Conservation (phyloP, 148 eudicot species). For the Nyssa sinensis region DNA sequence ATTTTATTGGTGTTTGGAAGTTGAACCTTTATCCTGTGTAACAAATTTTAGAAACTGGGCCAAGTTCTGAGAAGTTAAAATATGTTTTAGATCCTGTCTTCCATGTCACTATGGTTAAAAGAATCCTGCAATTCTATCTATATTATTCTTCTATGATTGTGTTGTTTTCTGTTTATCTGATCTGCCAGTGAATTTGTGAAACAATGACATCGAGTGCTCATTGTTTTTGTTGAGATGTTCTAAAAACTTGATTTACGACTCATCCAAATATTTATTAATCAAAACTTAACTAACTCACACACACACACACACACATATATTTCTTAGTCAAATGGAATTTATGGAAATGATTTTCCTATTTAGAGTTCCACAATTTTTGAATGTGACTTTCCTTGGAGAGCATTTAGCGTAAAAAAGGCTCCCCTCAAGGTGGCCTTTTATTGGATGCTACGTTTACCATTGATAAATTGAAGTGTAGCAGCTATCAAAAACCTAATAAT, state of each 20-base stretch:
- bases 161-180: background rate
- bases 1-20: slow-evolving; percentile 1
- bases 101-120: background rate
- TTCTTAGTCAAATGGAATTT: background rate
- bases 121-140: background rate
- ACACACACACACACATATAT: too few species aligned
- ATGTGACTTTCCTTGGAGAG: too few species aligned
- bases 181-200: background rate
- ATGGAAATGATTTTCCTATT: background rate
- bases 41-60: background rate
- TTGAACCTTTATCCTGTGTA: background rate
- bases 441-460: too few species aligned
- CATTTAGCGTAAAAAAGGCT: too few species aligned
- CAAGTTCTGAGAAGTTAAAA: background rate
- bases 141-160: background rate
- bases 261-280: background rate
- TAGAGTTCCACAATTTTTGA: background rate
- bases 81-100: background rate
- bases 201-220: background rate
- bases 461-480: too few species aligned
- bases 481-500: too few species aligned
- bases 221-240: background rate
- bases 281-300: too few species aligned
- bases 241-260: too few species aligned
- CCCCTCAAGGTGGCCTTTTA: too few species aligned